Base-by-base conservation (phyloP, 768 basidiomycete species). In the Amanita exitialis region DNA sequence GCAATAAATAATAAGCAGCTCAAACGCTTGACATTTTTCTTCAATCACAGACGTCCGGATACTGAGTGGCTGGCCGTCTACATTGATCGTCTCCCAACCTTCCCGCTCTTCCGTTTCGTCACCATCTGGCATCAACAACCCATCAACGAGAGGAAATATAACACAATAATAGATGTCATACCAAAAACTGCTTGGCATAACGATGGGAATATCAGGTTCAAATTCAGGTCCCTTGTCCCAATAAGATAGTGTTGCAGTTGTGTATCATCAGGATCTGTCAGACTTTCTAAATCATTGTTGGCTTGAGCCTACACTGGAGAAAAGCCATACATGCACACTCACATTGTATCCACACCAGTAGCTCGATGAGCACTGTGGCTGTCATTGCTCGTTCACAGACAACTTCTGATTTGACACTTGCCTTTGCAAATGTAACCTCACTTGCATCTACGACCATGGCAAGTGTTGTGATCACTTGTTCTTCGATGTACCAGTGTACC, bases 381-480 rank as follows among this genome's bases (percentile, higher is more conserved):
- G 62, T 6, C 42, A 45, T 25, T 10, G 15, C 5, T 18, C 25
- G 8, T 6, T 12, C 12, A 6, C 3, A 16, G n/a, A n/a, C 4
- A n/a, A 47, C 4, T 18, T 16, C 10, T 12, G 2, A n/a, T n/a
- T 10, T n/a, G 16, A 34, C 4, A 55, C 66, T 1, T 53, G 80
- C 86, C 74, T 86, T 85, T 7, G 72, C 77, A 61, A 94, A 93
- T 2, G 80, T 84, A 1, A 66, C 67, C 65, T 90, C 88, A 56
- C 89, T 89, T 0, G 84, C 86, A 62, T 90, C 86, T 0, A 90
- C 90, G 1, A 93, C 86, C 82, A 91, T 91, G 2, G 90, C 90
- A 27, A 94, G 66, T 10, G 88, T 60, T 92, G n/a, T 87, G 0
- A 92, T 87, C 89, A 92, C 37, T 82, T 64, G n/a, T n/a, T n/a